Evolutionary conservation across 2,329 filamentous ascomycete genomes (phyloP), one percentile per base, ranked within the genome.

Genomic region (Monosporascus cannonballus): DNA sequence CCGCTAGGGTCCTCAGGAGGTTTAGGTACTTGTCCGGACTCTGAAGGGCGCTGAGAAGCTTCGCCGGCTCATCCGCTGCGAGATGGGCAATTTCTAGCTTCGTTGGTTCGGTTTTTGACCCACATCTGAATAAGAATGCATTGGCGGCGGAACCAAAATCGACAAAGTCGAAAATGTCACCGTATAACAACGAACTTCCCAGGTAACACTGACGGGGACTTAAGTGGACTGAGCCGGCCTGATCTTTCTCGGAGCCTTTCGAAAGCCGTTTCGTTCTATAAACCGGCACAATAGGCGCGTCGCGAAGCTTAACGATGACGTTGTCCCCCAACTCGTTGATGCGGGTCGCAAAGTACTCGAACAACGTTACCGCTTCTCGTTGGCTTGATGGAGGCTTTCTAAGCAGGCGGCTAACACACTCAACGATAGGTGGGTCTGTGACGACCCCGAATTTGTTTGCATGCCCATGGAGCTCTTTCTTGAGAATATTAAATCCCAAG

Each of bases 141-240:
- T 97, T 97, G 2, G 90, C 93, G 65, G 93, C 85, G 36, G 79
- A 74, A 0, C 93, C 91, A 72, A 96, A 99, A 67, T 97, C 89
- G 15, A 97, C 92, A 69, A 96, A 99, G 66, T 97, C 91, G 60
- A 99, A 96, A 34, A 99, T 95, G 34, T 96, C 89, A 11, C 84
- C 87, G 63, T 95, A 99, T 7, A 76, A 78, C 2, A 73, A 68
- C 6, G 79, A 84, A 27, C 59, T 85, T 8, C 94, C 94, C 2
- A 99, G 77, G 67, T 96, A 99, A 57, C 87, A 91, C 41, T 84
- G 77, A 46, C 79, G 80, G 5, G 94, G 93, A 17, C 81, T 77
- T 45, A 91, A 77, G 60, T 84, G 78, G 59, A 76, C 73, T 46
- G 81, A 61, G 47, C 64, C 63, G 44, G 62, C 65, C 51, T 66